These are phyloP conservation scores for Metschnikowia santaceciliae DNA, from an alignment of 805 yeast species.

Conservation along the genomic window DNA sequence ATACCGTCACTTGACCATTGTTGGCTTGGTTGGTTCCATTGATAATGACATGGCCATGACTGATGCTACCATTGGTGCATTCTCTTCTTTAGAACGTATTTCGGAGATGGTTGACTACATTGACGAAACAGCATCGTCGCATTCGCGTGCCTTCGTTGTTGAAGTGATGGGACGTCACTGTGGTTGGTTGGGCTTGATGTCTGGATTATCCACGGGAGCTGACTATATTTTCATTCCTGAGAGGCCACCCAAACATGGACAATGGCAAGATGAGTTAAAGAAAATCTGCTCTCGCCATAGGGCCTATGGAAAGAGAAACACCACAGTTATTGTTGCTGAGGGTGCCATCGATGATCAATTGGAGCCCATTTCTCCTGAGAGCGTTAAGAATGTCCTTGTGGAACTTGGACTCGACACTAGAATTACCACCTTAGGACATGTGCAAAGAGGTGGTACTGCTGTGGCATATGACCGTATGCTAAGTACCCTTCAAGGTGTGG, in stretches of 20 bases:
- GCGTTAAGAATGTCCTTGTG: slow-evolving; percentile 78
- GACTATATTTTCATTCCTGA: slow-evolving; percentile 94
- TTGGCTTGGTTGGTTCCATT: slow-evolving; percentile 94
- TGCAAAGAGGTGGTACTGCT: slow-evolving; percentile 98
- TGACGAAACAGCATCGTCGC: slow-evolving; percentile 96
- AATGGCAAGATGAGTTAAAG: slow-evolving; percentile 81
- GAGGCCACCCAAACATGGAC: slow-evolving; percentile 69
- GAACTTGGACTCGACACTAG: slow-evolving; percentile 90
- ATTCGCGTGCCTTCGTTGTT: slow-evolving; percentile 94
- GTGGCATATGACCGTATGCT: slow-evolving; percentile 89
- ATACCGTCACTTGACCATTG: slow-evolving; percentile 73
- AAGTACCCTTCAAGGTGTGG: slow-evolving; percentile 96
- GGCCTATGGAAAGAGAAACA: slow-evolving; percentile 83
- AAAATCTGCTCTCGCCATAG: slow-evolving; percentile 76
- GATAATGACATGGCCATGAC: slow-evolving; percentile 98
- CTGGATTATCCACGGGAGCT: slow-evolving; percentile 95
- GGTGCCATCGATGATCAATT: slow-evolving; percentile 88
- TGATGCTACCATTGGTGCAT: slow-evolving; percentile 95
- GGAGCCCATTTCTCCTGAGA: slow-evolving; percentile 73
- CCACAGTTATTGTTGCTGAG: slow-evolving; percentile 95
- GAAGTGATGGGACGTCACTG: slow-evolving; percentile 99
- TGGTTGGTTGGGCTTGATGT: slow-evolving; percentile 98
- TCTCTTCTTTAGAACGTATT: slow-evolving; percentile 87
- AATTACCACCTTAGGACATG: slow-evolving; percentile 94
- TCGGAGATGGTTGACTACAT: slow-evolving; percentile 94